phyloP scores from a whole-genome alignment of 2,329 filamentous ascomycete species.

The Didymella pinodella region DNA sequence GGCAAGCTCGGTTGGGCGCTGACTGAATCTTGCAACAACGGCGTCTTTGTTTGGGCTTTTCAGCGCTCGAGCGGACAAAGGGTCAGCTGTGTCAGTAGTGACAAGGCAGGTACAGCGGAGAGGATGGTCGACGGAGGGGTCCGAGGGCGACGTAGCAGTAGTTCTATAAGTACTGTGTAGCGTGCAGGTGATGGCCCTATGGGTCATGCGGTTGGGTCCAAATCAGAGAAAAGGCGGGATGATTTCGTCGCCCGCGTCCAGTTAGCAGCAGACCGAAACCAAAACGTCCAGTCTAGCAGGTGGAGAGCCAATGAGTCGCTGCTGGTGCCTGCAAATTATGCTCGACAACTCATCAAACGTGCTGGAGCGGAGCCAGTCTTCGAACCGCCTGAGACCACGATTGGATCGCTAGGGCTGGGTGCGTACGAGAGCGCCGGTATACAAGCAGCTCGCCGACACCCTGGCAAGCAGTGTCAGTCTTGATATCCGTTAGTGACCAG shows the following conservation, averaged over 20 bases:
- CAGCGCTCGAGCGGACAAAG: conserved; percentile 23
- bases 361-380: conserved; percentile 40
- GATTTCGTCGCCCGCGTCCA: conserved; percentile 44
- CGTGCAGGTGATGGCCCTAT: conserved; percentile 23
- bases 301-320: conserved; percentile 41
- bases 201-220: conserved; percentile 46
- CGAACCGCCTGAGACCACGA: conserved; percentile 32
- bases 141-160: conserved; percentile 28
- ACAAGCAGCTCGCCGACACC: conserved; percentile 11
- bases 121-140: conserved; percentile 5
- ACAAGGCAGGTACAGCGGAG: background rate
- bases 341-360: conserved; percentile 51
- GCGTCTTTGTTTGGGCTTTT: conserved; percentile 28
- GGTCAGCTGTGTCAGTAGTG: conserved; percentile 1
- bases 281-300: conserved; percentile 44
- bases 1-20: conserved; percentile 34
- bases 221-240: conserved; percentile 43
- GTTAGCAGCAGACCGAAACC: conserved; percentile 48
- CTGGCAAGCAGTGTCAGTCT: background rate
- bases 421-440: conserved; percentile 14
- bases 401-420: conserved; percentile 34
- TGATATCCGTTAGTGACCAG: background rate
- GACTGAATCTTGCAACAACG: conserved; percentile 30
- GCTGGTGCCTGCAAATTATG: conserved; percentile 36
- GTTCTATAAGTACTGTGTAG: conserved; percentile 44